Evolutionary conservation across 371 early-diverging fungal genomes (phyloP).

Genomic region (Mucor saturninus): DNA sequence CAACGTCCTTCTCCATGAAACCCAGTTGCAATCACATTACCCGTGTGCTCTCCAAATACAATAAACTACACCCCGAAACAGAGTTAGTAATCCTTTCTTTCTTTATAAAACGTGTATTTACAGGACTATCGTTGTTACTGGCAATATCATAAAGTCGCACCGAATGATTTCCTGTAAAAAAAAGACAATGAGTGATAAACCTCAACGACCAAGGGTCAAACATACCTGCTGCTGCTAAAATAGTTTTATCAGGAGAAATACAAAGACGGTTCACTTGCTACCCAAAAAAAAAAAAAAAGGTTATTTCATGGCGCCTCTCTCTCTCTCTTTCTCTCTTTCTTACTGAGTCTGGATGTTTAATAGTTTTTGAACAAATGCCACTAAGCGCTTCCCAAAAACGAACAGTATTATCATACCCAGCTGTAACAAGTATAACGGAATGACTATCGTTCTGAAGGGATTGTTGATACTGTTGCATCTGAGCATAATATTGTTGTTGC

Average conservation of each 20-base stretch:
- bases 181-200: no score
- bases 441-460: conserved; percentile 63
- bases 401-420: conserved; percentile 96
- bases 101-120: conserved; percentile 34
- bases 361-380: conserved; percentile 92
- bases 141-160: conserved; percentile 87
- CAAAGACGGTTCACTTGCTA: conserved; percentile 94
- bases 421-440: conserved; percentile 91
- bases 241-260: conserved; percentile 93
- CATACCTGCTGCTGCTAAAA: conserved; percentile 90
- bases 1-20: conserved; percentile 92
- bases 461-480: conserved; percentile 51
- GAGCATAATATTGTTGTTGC: conserved; percentile 47
- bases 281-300: background rate
- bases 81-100: background rate
- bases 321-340: no score
- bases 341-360: conserved; percentile 92
- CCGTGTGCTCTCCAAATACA: conserved; percentile 87
- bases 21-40: conserved; percentile 92
- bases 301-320: no score
- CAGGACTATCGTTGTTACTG: conserved; percentile 78
- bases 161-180: conserved; percentile 71
- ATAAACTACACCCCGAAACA: conserved; percentile 49
- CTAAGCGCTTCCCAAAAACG: conserved; percentile 97
- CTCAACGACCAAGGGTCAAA: no score